Conservation (phyloP, 2,329 filamentous ascomycete genomes). For the Penicillium sp. region DNA sequence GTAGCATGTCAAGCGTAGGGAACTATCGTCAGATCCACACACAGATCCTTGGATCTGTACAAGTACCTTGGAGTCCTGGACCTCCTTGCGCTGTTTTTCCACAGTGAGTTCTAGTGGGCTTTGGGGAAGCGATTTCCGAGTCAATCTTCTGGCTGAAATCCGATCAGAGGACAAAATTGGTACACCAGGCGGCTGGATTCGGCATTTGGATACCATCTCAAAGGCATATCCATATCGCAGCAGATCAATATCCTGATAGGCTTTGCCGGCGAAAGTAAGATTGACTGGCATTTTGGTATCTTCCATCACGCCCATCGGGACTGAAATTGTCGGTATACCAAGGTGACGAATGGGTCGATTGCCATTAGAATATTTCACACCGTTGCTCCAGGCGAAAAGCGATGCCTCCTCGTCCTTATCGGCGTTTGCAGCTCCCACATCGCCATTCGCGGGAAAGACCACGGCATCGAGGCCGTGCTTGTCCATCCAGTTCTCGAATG, state of each 20-base stretch:
- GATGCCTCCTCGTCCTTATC: constrained; percentile 42
- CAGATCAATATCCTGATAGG: constrained; percentile 47
- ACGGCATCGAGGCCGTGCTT: constrained; percentile 46
- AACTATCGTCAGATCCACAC: constrained; percentile 10
- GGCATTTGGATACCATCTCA: constrained; percentile 25
- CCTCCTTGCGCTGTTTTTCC: constrained; percentile 12
- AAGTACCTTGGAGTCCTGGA: constrained; percentile 7
- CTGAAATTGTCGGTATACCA: constrained; percentile 57
- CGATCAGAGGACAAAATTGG: constrained; percentile 29
- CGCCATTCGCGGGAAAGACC: constrained; percentile 54
- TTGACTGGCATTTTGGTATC: constrained; percentile 55
- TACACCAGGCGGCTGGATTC: constrained; percentile 21
- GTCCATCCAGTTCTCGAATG: constrained; percentile 57
- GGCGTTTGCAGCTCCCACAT: constrained; percentile 53
- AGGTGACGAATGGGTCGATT: constrained; percentile 57
- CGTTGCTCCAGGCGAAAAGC: constrained; percentile 50
- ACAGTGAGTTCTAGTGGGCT: constrained; percentile 6
- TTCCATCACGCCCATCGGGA: constrained; percentile 55
- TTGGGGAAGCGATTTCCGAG: neutral
- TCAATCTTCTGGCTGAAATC: neutral
- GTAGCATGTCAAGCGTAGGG: constrained; percentile 17
- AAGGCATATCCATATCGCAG: constrained; percentile 33
- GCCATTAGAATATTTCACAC: constrained; percentile 57
- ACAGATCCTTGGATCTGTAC: constrained; percentile 14
- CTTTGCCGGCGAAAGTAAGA: constrained; percentile 55